Percentiles rank a stretch among this genome's conserved stretches.
Evolutionary conservation across 495 filamentous ascomycete species (phyloP).

Genomic region (Penicillium waksmanii): DNA sequence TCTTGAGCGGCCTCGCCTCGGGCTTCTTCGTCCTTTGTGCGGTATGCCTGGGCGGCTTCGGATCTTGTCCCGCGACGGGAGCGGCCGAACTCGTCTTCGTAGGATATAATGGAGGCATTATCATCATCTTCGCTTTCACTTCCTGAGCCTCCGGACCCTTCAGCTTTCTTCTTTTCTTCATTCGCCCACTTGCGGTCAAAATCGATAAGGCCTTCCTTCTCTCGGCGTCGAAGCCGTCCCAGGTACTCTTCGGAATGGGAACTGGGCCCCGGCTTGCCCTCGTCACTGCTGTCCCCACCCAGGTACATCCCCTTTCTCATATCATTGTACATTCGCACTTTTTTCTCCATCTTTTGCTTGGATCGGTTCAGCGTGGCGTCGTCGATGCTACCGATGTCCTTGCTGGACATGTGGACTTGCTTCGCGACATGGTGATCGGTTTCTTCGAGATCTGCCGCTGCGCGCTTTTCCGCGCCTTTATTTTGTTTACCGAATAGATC

Average conservation of each 20-base stretch:
- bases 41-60: conserved; percentile 61
- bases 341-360: conserved; percentile 81
- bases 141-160: conserved; percentile 37
- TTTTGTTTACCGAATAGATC: conserved; percentile 74
- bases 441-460: conserved; percentile 51
- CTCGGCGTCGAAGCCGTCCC: conserved; percentile 39
- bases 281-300: conserved; percentile 39
- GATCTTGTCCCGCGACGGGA: conserved; percentile 66
- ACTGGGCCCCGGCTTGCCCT: conserved; percentile 46
- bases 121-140: conserved; percentile 41
- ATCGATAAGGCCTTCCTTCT: conserved; percentile 71
- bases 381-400: conserved; percentile 48
- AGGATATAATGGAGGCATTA: conserved; percentile 71
- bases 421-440: conserved; percentile 40
- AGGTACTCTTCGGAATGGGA: conserved; percentile 31
- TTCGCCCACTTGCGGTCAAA: conserved; percentile 96
- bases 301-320: conserved; percentile 75
- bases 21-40: conserved; percentile 47
- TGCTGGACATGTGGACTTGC: conserved; percentile 42
- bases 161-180: conserved; percentile 44
- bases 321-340: conserved; percentile 79
- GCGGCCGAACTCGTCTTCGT: conserved; percentile 88
- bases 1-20: conserved; percentile 45
- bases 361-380: conserved; percentile 58
- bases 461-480: conserved; percentile 69